Percentiles rank a stretch among this genome's conserved stretches.
Evolutionary conservation across 1,284 basidiomycete genomes (phyloP).

Genomic region (Cryptococcus sp.): DNA sequence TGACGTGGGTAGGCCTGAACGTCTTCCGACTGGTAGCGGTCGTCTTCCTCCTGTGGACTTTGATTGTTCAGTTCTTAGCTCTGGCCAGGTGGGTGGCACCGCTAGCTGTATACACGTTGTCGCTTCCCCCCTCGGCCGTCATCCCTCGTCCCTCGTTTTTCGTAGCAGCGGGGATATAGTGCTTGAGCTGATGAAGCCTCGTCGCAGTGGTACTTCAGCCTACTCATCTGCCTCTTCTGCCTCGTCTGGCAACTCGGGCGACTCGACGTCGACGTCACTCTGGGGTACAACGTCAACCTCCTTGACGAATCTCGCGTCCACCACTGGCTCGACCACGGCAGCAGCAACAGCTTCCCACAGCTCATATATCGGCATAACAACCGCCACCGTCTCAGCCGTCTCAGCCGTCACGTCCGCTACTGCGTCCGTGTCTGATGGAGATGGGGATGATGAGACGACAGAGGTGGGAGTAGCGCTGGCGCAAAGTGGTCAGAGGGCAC

Average conservation of each 20-base stretch:
- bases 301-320: slow-evolving; percentile 2
- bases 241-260: no score
- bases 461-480: no score
- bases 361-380: not conserved
- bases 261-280: not conserved
- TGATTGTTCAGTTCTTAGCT: slow-evolving; percentile 36
- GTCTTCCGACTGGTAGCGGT: slow-evolving; percentile 28
- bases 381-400: not conserved
- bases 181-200: not conserved
- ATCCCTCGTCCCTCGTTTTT: not conserved
- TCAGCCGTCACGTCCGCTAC: not conserved
- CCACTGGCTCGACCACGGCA: not conserved
- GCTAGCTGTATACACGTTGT: no score
- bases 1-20: slow-evolving; percentile 33
- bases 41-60: slow-evolving; percentile 29
- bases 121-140: no score
- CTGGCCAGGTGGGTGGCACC: slow-evolving; percentile 28
- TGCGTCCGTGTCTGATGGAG: not conserved
- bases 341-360: not conserved
- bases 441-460: no score
- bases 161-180: not conserved
- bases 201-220: slow-evolving; percentile 15
- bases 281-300: not conserved
- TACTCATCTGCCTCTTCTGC: slow-evolving; percentile 7
- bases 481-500: no score